Evolutionary conservation across 176 grass and related monocot genomes (phyloP).

Genomic region (Chrysopogon serrulatus): DNA sequence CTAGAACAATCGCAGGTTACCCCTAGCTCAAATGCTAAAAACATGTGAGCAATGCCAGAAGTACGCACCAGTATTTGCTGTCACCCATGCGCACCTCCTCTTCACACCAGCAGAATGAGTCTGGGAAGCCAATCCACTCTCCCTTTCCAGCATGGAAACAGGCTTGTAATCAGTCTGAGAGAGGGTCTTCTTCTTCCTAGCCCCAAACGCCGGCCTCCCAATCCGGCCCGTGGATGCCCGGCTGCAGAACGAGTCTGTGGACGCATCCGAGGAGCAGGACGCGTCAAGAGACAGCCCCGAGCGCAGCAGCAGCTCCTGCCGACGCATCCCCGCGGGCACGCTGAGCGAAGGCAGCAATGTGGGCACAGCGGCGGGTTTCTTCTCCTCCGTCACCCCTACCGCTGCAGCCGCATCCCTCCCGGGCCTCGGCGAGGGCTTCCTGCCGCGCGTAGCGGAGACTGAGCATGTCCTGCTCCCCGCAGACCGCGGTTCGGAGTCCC

Average conservation of each 20-base stretch:
- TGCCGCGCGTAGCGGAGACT: conserved; percentile 42
- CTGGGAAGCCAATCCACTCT: conserved; percentile 17
- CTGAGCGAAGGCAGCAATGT: conserved; percentile 51
- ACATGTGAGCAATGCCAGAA: not conserved
- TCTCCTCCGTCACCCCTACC: conserved; percentile 11
- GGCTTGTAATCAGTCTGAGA: conserved; percentile 38
- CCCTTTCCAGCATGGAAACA: conserved; percentile 50
- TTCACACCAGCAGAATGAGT: conserved; percentile 42
- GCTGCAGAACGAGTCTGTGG: conserved; percentile 92
- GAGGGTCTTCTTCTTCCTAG: conserved; percentile 45
- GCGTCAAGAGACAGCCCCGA: conserved; percentile 80
- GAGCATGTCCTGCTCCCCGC: conserved; percentile 37
- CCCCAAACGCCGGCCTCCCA: conserved; percentile 43
- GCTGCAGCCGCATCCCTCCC: conserved; percentile 14
- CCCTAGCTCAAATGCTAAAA: not conserved
- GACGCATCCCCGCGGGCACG: conserved; percentile 39
- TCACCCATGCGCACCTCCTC: conserved; percentile 87
- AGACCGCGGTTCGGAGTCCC: conserved; percentile 40
- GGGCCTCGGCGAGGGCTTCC: conserved; percentile 50
- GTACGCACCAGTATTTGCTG: conserved; percentile 69
- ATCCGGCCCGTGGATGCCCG: conserved; percentile 90
- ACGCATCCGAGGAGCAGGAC: conserved; percentile 90
- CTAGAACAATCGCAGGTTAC: not conserved
- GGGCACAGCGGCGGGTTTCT: conserved; percentile 22
- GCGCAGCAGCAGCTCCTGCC: conserved; percentile 80